Conservation (phyloP, 108 stramenopile genomes). For the Pelagomonas calceolata region DNA sequence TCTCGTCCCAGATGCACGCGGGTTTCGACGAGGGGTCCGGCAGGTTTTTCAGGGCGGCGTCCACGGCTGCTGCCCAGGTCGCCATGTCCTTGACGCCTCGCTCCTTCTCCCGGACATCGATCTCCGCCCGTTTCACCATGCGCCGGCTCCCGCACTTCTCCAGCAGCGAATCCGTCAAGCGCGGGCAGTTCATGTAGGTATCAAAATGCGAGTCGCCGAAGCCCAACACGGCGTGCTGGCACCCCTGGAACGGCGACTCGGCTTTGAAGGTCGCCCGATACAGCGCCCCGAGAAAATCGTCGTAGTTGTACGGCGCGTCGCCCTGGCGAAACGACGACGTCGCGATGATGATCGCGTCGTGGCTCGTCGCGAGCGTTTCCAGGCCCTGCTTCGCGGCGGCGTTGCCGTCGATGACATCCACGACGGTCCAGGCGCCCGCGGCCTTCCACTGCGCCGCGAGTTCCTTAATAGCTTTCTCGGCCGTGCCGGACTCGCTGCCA, state of each 20-base stretch:
- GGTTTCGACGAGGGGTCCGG: too few species aligned
- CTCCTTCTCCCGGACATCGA: neutral
- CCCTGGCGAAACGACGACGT: neutral
- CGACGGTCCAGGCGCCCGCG: neutral
- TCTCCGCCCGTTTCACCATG: neutral
- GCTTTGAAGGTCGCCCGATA: too few species aligned
- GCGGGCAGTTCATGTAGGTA: conserved; percentile 7
- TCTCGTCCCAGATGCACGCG: too few species aligned
- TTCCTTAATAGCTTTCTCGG: neutral
- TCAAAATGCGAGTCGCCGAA: neutral
- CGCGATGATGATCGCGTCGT: conserved; percentile 2
- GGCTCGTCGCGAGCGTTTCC: neutral
- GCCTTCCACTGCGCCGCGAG: too few species aligned
- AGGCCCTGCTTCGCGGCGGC: too few species aligned
- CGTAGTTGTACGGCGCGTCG: neutral
- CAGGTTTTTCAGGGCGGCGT: too few species aligned
- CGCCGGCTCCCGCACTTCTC: neutral
- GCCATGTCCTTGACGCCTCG: too few species aligned
- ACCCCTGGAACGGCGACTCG: neutral
- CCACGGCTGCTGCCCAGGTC: too few species aligned
- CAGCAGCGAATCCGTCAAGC: conserved; percentile 2
- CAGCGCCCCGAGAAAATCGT: neutral
- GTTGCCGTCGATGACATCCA: neutral
- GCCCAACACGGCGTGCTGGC: neutral
- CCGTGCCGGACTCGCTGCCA: conserved; percentile 4